A percentile compares a stretch with the other conserved stretches of the same genome.
phyloP scores from a whole-genome alignment of 1,139 yeast species.

The Pichia sp. region DNA sequence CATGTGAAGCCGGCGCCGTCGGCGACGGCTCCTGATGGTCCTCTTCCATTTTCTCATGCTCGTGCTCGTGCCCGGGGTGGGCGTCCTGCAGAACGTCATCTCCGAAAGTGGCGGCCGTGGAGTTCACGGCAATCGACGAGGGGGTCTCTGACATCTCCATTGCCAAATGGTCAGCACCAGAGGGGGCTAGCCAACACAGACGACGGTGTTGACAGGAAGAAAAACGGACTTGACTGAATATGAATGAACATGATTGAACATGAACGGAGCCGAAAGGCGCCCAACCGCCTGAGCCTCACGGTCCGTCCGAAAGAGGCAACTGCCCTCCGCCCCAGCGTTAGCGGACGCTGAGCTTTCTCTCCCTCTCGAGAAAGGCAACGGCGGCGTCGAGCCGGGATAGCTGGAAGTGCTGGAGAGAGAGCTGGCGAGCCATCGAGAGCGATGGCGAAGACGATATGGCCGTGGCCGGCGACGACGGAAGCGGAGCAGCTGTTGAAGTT shows the following conservation, averaged over 20 bases:
- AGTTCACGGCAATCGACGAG: neutral
- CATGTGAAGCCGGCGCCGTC: neutral
- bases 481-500: neutral
- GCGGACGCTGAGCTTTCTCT: neutral
- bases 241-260: neutral
- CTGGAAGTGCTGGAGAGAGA: conserved; percentile 7
- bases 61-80: neutral
- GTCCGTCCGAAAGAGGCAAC: neutral
- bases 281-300: neutral
- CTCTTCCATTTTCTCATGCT: too few species aligned
- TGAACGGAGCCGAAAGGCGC: too few species aligned
- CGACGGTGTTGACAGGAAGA: too few species aligned
- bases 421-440: neutral
- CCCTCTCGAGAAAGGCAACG: conserved; percentile 1
- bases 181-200: too few species aligned
- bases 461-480: neutral
- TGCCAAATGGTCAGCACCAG: neutral
- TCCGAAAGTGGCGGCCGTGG: conserved; percentile 8
- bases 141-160: neutral
- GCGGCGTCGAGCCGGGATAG: neutral
- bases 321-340: neutral
- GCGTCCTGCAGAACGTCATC: neutral
- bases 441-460: neutral
- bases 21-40: too few species aligned
- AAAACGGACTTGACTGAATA: too few species aligned